A percentile compares a stretch with the other conserved stretches of the same genome.
Conservation (phyloP, 2,329 filamentous ascomycete genomes). For the Fusarium sp. region DNA sequence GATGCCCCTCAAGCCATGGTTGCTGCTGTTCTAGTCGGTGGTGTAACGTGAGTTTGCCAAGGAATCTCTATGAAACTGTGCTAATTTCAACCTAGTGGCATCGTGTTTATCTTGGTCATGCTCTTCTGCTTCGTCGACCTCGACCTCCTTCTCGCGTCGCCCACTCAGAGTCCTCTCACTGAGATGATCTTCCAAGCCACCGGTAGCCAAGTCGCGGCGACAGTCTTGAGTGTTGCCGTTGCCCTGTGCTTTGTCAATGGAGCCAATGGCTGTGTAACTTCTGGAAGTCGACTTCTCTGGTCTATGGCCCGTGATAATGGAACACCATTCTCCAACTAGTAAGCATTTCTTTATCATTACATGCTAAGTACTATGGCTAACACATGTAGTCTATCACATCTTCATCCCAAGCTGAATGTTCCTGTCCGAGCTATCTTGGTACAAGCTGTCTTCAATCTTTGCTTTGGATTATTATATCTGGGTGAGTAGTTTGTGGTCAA, state of each 20-base stretch:
- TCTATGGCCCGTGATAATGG: constrained; percentile 60
- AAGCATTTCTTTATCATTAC: not conserved
- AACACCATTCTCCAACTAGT: constrained; percentile 48
- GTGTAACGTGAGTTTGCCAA: constrained; percentile 53
- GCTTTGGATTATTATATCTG: constrained; percentile 58
- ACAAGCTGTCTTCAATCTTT: constrained; percentile 56
- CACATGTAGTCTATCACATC: constrained; percentile 46
- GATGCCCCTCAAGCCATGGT: constrained; percentile 56
- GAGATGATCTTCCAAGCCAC: constrained; percentile 59
- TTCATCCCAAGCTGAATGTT: constrained; percentile 54
- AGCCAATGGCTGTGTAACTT: constrained; percentile 57
- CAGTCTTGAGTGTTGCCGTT: constrained; percentile 55
- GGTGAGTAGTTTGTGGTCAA: constrained; percentile 21
- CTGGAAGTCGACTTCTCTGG: constrained; percentile 56
- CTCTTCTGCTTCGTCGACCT: constrained; percentile 56
- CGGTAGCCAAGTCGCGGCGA: constrained; percentile 52
- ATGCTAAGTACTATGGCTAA: not conserved
- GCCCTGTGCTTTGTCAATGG: constrained; percentile 59
- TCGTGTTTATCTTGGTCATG: constrained; percentile 55
- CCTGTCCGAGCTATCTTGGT: constrained; percentile 56
- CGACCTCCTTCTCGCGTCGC: constrained; percentile 49
- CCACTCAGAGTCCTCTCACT: constrained; percentile 58
- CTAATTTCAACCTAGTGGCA: constrained; percentile 43
- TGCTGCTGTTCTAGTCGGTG: constrained; percentile 54
- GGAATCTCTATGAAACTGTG: too few relatives aligned